Evolutionary conservation across 1,284 basidiomycete species (phyloP), one percentile per base, ranked within the genome.

Genomic region (Malassezia globosa): DNA sequence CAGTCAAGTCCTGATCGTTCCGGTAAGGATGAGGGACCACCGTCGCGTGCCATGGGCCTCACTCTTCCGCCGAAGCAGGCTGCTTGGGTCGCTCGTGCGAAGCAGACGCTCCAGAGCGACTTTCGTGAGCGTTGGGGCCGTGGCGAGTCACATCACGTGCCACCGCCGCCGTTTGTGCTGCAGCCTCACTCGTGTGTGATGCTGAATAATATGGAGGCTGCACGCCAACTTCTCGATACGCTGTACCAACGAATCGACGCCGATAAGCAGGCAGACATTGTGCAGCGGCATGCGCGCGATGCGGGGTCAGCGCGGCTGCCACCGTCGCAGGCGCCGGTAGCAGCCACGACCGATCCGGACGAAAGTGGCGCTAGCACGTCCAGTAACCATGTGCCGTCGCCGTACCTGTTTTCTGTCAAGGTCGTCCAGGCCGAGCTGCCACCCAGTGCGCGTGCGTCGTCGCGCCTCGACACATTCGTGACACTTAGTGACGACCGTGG

Each of bases 141-240:
- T n/a, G n/a, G n/a, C n/a, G n/a, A n/a, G n/a, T n/a, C n/a, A n/a
- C n/a, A n/a, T n/a, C n/a, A n/a, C n/a, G 88, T 87, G 76, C 88
- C 86, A 72, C 78, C 87, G 40, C 84, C 87, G 63, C 84, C 87
- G 5, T 97, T 94, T 78, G 87, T 90, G 64, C 96, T 99, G 75
- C 82, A 82, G 46, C 78, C 88, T 80, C 72, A 16, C 76, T 78
- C 52, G 0, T 96, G 92, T 66, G 87, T 97, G 64, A 96, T 95
- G 75, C 78, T 97, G 39, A 97, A 99, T 76, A 96, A 97, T 69
- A 83, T 97, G 56, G 89, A 94, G 63, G 84, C 87, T 2, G 89
- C 90, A 1, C 80, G 90, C 10, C 81, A 81, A 50, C 77, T 94
- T 45, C 77, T 99, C 46, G 94, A 99, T 72, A 85, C 84, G 61